phyloP scores from a whole-genome alignment of 2,329 filamentous ascomycete genomes.

The Epichloe glyceriae region DNA sequence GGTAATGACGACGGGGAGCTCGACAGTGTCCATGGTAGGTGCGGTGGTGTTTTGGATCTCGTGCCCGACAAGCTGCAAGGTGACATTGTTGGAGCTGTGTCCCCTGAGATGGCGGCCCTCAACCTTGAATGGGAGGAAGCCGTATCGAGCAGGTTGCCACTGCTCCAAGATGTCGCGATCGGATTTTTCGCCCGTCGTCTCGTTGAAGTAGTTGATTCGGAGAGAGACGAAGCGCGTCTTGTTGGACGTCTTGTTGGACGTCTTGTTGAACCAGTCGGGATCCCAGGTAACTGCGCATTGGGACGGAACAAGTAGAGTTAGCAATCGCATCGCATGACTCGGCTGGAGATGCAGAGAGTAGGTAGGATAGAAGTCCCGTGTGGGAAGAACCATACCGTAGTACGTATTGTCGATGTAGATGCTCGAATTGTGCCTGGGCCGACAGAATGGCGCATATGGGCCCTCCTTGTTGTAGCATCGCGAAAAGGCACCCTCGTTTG shows the following conservation, averaged over 20 bases:
- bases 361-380: not conserved
- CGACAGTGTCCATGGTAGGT: slow-evolving; percentile 26
- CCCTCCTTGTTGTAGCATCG: slow-evolving; percentile 36
- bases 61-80: slow-evolving; percentile 28
- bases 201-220: slow-evolving; percentile 29
- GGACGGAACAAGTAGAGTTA: not conserved
- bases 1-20: slow-evolving; percentile 26
- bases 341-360: not conserved
- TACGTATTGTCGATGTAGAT: slow-evolving; percentile 34
- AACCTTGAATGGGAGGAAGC: slow-evolving; percentile 35
- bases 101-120: slow-evolving; percentile 17
- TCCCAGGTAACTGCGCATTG: slow-evolving; percentile 40
- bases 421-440: slow-evolving; percentile 29
- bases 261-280: slow-evolving; percentile 33
- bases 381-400: slow-evolving; percentile 28
- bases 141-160: slow-evolving; percentile 26
- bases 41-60: slow-evolving; percentile 19
- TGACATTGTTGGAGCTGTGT: slow-evolving; percentile 29
- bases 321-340: too few species aligned
- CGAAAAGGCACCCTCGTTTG: slow-evolving; percentile 34
- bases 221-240: slow-evolving; percentile 20
- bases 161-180: slow-evolving; percentile 22
- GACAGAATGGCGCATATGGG: slow-evolving; percentile 37
- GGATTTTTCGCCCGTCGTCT: slow-evolving; percentile 22
- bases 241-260: slow-evolving; percentile 22